Conservation (phyloP, 2,329 filamentous ascomycete species). For the Aspergillus tubingensis region DNA sequence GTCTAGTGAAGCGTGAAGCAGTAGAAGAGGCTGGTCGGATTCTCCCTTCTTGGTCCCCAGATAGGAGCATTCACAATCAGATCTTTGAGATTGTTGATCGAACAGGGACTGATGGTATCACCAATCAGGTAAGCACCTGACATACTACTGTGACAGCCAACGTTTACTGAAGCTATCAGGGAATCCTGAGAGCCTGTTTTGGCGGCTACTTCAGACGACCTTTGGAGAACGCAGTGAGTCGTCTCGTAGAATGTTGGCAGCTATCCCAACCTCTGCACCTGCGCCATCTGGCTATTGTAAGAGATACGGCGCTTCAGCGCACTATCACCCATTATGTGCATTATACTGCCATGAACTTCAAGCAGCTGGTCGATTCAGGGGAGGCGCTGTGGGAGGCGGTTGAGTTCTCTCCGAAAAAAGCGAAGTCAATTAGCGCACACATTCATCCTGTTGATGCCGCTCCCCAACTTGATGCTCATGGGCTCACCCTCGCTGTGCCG, state of each 20-base stretch:
- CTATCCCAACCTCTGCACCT: conserved; percentile 60
- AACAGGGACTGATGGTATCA: conserved; percentile 52
- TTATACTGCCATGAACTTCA: conserved; percentile 55
- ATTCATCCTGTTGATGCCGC: conserved; percentile 35
- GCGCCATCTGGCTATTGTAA: conserved; percentile 57
- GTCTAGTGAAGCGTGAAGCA: conserved; percentile 24
- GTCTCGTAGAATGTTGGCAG: conserved; percentile 59
- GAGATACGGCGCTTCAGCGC: conserved; percentile 53
- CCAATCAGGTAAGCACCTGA: conserved; percentile 43
- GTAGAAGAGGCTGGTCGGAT: conserved; percentile 38
- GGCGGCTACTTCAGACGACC: conserved; percentile 58
- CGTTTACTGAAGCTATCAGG: conserved; percentile 24
- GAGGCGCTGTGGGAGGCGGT: conserved; percentile 58
- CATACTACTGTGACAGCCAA: not conserved
- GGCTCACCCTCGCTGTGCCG: conserved; percentile 44
- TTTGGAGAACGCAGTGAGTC: conserved; percentile 54
- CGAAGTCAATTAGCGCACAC: conserved; percentile 30
- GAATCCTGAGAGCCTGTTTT: conserved; percentile 46
- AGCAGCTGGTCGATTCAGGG: conserved; percentile 54
- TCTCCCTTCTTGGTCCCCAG: conserved; percentile 58
- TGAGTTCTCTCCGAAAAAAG: conserved; percentile 35
- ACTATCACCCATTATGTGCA: conserved; percentile 57
- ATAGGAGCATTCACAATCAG: conserved; percentile 54
- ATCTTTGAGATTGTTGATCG: conserved; percentile 53
- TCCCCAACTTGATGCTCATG: conserved; percentile 49